Base-by-base conservation (phyloP, 495 filamentous ascomycete species). In the Annulohypoxylon maeteangense region DNA sequence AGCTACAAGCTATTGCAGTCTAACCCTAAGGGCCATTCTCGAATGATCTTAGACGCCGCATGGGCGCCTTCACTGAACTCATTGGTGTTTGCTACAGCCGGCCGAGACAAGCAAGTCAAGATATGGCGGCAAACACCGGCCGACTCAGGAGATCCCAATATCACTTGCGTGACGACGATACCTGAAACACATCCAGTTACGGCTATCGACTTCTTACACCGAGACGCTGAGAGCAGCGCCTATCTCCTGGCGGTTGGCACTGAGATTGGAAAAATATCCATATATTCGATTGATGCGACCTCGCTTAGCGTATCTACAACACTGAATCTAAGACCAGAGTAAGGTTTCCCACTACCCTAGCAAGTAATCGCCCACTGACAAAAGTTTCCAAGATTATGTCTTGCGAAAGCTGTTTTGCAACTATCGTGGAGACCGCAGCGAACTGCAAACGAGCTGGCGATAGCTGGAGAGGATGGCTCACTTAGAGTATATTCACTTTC, bases 31-130 rank as follows among this genome's bases (percentile, higher is more conserved):
- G 94, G 90, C 1, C 95, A 99, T 79, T 84, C 91, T 18, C 82
- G 95, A 59, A 97, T 98, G 93, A 92, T 99, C 44, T 81, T 97
- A 20, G 92, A 91, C 75, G 89, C 88, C 3, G 86, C 89, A 7
- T 99, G 95, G 95, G 89, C 90, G 8, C 92, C 93, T 12, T 45
- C 34, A 12, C 47, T 53, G 1, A 65, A 65, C 20, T 54, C 75
- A 6, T 48, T 74, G 12, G 76, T 89, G 5, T 99, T 98, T 80
- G 92, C 90, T 1, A 98, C 95, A 1, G 93, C 93, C 1, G 91
- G 93, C 7, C 87, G 95, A 67, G 95, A 99, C 70, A 97, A 94
- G 79, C 81, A 80, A 7, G 88, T 97, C 44, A 95, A 93, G 78
- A 75, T 97, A 62, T 98, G 95, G 95, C 76, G 75, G 32, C 34